A percentile compares a stretch with the other conserved stretches of the same genome.
phyloP scores from a whole-genome alignment of 2,329 filamentous ascomycete species.

The Penicillium sp. region DNA sequence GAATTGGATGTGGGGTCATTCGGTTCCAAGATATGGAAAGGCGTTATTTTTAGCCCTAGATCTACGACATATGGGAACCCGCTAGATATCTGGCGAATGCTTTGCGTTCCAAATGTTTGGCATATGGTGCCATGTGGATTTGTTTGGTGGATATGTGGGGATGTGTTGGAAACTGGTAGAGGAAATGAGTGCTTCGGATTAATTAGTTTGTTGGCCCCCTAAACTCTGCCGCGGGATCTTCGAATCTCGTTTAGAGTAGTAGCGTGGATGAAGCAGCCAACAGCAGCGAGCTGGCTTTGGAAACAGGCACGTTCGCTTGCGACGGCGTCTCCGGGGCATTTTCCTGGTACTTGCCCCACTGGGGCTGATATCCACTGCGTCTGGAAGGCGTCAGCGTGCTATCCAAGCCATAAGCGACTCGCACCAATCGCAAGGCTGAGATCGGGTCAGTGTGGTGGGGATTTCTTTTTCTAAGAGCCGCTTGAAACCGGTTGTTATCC shows the following conservation, averaged over 20 bases:
- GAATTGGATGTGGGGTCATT: background rate
- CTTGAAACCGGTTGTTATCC: background rate
- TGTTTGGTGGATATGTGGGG: background rate
- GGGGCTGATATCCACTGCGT: background rate
- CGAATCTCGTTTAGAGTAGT: background rate
- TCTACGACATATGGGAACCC: conserved; percentile 9
- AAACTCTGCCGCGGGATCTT: background rate
- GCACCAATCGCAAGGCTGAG: background rate
- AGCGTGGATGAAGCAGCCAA: background rate
- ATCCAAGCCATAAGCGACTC: background rate
- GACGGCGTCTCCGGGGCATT: background rate
- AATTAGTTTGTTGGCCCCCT: background rate
- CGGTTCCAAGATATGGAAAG: background rate
- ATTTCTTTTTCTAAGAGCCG: background rate
- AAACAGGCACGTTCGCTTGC: background rate
- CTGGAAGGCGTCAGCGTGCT: background rate
- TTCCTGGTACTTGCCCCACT: background rate
- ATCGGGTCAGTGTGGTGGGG: background rate
- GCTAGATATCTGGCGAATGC: background rate
- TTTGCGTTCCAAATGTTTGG: background rate
- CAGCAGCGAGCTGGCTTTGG: background rate
- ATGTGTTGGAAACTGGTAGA: background rate
- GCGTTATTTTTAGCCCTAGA: conserved; percentile 30
- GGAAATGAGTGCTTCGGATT: conserved; percentile 3
- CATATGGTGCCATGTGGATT: background rate